Evolutionary conservation across 108 stramenopile species (phyloP), one percentile per base, ranked within the genome.

Genomic region (Schizochytrium sp.): DNA sequence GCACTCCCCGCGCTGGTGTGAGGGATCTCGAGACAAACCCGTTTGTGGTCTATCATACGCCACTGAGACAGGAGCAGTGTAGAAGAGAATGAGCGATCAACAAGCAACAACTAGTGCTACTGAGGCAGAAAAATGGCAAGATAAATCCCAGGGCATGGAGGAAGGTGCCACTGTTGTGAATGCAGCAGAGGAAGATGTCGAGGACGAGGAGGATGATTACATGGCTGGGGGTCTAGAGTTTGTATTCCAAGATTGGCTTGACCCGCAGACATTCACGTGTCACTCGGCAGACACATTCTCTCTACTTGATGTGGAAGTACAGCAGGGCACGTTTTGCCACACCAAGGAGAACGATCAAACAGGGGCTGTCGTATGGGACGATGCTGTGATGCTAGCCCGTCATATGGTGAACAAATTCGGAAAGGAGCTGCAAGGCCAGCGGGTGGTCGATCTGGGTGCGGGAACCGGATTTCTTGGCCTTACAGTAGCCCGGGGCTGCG

Each of bases 171-270:
- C 12, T n/a, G 72, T 12, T 8, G 40, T 7, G 12, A 72, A 41
- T 15, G 72, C 40, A 42, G 42, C 42, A 72, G 72, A 15, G 42
- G 72, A 41, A 7, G 41, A 72, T 15, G 76, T 55, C 15, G 76
- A 83, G 12, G 73, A 76, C n/a, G 73, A 76, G 4, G 73, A 76
- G 4, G 73, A 76, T 76, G 73, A 76, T 46, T 47, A 42, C 10
- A 53, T n/a, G 5, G 76, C 38, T 56, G 49, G 49, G 10, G 47
- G 76, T 5, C 53, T 83, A n/a, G 76, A 55, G 38, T 83, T 83
- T 83, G 76, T 83, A 8, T 83, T 83, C 28, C 50, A 83, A 28
- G 76, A 83, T 53, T 83, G 76, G 76, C 76, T 83, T 10, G 76
- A 83, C 53, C 76, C 76, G 2, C 76, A 83, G 28, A 55, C 53